Conservation (phyloP, 345 rosid genomes). For the Gossypium rotundifolium region DNA sequence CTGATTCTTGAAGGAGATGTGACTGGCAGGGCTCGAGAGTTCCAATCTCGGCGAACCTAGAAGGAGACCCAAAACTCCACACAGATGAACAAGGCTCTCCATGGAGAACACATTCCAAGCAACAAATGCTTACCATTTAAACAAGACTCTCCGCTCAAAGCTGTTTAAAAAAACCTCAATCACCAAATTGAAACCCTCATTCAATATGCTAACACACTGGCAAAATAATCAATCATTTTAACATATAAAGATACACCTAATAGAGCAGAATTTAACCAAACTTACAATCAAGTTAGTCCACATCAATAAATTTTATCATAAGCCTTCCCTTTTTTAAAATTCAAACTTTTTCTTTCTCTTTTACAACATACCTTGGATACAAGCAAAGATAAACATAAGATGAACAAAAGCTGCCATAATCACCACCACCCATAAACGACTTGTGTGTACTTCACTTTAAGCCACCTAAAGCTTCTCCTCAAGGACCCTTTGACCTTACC, state of each 20-base stretch:
- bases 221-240: no score
- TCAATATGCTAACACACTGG: no score
- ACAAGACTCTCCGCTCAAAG: no score
- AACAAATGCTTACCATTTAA: no score
- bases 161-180: no score
- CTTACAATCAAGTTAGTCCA: slow-evolving; percentile 10
- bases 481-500: slow-evolving; percentile 86
- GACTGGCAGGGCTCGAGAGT: no score
- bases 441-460: slow-evolving; percentile 66
- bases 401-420: neutral
- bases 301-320: slow-evolving; percentile 5
- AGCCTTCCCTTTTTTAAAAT: neutral
- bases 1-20: no score
- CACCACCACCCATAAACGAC: slow-evolving; percentile 85
- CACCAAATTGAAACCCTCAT: no score
- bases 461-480: slow-evolving; percentile 85
- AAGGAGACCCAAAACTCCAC: neutral
- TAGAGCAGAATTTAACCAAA: neutral
- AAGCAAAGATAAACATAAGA: neutral
- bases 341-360: neutral
- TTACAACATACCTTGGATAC: slow-evolving; percentile 11
- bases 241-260: slow-evolving; percentile 6
- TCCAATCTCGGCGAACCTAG: neutral
- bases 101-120: neutral
- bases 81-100: neutral